Evolutionary conservation across 129 eudicot species (phyloP).

Genomic region (Chrysanthemum lavandulifolium): DNA sequence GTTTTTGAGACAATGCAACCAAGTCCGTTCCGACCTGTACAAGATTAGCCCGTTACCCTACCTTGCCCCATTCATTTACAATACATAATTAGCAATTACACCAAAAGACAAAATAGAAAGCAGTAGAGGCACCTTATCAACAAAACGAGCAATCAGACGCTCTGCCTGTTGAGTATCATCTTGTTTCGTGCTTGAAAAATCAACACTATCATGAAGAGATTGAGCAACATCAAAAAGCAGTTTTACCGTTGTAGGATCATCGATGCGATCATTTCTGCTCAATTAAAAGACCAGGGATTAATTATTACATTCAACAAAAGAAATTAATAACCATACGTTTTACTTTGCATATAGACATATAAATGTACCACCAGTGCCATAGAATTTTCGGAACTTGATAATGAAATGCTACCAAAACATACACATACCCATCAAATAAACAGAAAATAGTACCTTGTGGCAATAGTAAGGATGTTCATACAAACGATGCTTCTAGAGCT

Average conservation of each 20-base stretch:
- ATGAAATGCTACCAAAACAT: background rate
- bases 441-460: constrained; percentile 54
- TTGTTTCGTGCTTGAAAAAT: constrained; percentile 48
- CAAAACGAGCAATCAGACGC: constrained; percentile 61
- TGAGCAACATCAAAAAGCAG: constrained; percentile 73
- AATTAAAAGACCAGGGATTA: constrained; percentile 10
- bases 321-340: constrained; percentile 3
- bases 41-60: too few relatives aligned
- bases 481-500: constrained; percentile 60
- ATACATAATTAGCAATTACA: constrained; percentile 4
- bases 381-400: constrained; percentile 1
- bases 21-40: too few relatives aligned
- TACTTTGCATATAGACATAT: constrained; percentile 12
- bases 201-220: constrained; percentile 63
- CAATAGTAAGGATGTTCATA: constrained; percentile 66
- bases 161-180: constrained; percentile 66
- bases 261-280: constrained; percentile 55
- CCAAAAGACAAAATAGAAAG: background rate
- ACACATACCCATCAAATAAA: background rate
- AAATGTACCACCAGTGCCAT: background rate
- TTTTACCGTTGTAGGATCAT: constrained; percentile 58
- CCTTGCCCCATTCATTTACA: background rate
- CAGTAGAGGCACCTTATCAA: constrained; percentile 49
- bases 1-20: too few relatives aligned
- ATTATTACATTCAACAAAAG: background rate